A percentile compares a stretch with the other conserved stretches of the same genome.
Evolutionary conservation across 352 stramenopile species (phyloP).

Genomic region (Phytophthora pisi): DNA sequence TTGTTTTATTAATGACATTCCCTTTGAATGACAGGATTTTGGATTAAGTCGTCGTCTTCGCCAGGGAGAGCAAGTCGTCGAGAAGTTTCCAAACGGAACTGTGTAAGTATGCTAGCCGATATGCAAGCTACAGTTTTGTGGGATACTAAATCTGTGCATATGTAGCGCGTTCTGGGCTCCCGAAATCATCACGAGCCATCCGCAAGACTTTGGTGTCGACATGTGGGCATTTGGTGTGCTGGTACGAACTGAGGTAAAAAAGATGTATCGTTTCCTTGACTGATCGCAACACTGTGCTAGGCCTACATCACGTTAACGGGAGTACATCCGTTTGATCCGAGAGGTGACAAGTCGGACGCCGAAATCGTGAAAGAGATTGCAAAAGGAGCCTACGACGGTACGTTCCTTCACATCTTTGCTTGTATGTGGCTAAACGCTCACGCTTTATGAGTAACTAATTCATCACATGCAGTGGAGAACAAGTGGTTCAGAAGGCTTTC

Average conservation of each 20-base stretch:
- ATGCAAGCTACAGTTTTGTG: background rate
- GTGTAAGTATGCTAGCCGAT: constrained; percentile 43
- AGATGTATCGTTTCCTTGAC: background rate
- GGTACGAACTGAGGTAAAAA: constrained; percentile 26
- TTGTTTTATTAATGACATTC: constrained; percentile 3
- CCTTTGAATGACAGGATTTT: constrained; percentile 56
- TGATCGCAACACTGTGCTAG: constrained; percentile 23
- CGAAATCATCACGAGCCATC: constrained; percentile 73
- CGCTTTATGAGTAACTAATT: background rate
- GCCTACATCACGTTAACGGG: constrained; percentile 79
- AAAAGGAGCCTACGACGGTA: constrained; percentile 65
- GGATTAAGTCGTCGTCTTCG: constrained; percentile 57
- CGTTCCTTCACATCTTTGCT: background rate
- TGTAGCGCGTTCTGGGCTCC: constrained; percentile 78
- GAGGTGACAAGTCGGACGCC: constrained; percentile 69
- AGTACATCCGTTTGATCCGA: constrained; percentile 79
- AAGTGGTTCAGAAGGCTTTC: constrained; percentile 71
- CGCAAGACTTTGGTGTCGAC: constrained; percentile 75
- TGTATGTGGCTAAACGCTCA: background rate
- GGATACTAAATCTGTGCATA: background rate
- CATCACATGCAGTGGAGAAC: constrained; percentile 51
- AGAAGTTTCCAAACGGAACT: constrained; percentile 66
- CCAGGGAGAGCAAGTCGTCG: constrained; percentile 52
- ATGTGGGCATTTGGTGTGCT: constrained; percentile 86
- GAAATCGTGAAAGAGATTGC: constrained; percentile 72